Evolutionary conservation across 495 filamentous ascomycete genomes (phyloP), one percentile per base, ranked within the genome.

Genomic region (Amphirosellinia nigrospora): DNA sequence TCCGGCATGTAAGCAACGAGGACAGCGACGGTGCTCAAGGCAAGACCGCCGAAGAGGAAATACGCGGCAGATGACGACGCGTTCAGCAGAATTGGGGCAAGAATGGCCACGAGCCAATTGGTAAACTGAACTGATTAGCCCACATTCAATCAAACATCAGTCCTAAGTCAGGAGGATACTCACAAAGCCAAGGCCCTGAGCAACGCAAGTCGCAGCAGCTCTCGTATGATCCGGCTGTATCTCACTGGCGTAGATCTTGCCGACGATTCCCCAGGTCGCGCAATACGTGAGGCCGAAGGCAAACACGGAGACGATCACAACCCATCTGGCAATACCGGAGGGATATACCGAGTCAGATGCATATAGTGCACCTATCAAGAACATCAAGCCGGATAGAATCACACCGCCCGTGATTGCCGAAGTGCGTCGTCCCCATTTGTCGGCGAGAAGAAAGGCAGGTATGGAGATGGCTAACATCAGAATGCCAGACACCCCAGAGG

Each of bases 91-190:
- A 91, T 84, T 0, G 90, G 90, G 0, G 89, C 89, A 5, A 85
- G 83, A 60, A 92, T 82, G 1, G 89, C 90, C 2, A 92, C 85
- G n/a, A 92, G 73, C 75, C 87, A 92, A 72, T 92, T 92, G 7
- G 76, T 78, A 11, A 72, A 70, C 70, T 70, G n/a, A 30, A 11
- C 8, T 13, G 8, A 32, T 26, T 11, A 64, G 21, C 26, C 28
- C 30, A n/a, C 21, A 53, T 19, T 7, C 16, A 30, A 23, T 8
- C n/a, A 32, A 9, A 19, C 3, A 64, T 53, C 11, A 6, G 36
- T 19, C 3, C 23, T 32, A 30, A 7, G 2, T 9, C 3, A 38
- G 8, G 8, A 55, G 2, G 16, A 32, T 36, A 58, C 70, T 69
- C 28, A 69, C 74, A 30, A 75, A 76, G 23, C 70, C 71, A n/a